Percentiles rank a stretch among this genome's conserved stretches.
These are phyloP conservation scores for Fusarium sp. DNA, from an alignment of 2,329 filamentous ascomycete genomes.

Conservation along the genomic window DNA sequence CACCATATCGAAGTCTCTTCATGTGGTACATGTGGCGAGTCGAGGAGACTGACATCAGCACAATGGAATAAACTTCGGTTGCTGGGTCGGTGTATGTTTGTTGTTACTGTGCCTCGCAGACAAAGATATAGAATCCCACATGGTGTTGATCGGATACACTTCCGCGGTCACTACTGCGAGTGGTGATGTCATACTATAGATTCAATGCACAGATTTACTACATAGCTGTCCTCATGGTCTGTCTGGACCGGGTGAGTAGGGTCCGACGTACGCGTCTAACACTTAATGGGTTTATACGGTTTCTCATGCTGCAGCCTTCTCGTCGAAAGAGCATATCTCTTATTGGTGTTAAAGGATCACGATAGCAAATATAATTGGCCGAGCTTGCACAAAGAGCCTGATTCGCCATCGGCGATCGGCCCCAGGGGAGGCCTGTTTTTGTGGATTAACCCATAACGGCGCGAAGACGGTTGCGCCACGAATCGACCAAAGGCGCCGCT, in stretches of 20 bases:
- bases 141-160: conserved; percentile 9
- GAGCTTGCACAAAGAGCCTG: not conserved
- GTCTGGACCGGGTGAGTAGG: conserved; percentile 1
- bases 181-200: conserved; percentile 34
- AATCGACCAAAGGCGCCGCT: conserved; percentile 27
- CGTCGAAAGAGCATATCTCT: conserved; percentile 1
- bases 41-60: conserved; percentile 78
- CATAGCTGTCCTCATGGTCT: conserved; percentile 4
- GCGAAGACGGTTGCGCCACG: conserved; percentile 25
- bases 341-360: not conserved
- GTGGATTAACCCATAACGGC: conserved; percentile 20
- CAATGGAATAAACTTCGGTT: conserved; percentile 55
- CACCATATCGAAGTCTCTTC: conserved; percentile 88
- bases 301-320: not conserved
- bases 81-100: conserved; percentile 28
- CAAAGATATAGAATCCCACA: not conserved
- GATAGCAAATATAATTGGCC: conserved; percentile 4
- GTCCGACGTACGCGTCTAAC: not conserved
- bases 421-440: conserved; percentile 13
- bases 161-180: not conserved
- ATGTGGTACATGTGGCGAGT: conserved; percentile 99
- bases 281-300: no score
- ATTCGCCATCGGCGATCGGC: conserved; percentile 34
- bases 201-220: not conserved
- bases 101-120: not conserved